A percentile compares a stretch with the other conserved stretches of the same genome.
phyloP scores from a whole-genome alignment of 192 early-diverging fungal genomes.

The Phycomyces nitens region DNA sequence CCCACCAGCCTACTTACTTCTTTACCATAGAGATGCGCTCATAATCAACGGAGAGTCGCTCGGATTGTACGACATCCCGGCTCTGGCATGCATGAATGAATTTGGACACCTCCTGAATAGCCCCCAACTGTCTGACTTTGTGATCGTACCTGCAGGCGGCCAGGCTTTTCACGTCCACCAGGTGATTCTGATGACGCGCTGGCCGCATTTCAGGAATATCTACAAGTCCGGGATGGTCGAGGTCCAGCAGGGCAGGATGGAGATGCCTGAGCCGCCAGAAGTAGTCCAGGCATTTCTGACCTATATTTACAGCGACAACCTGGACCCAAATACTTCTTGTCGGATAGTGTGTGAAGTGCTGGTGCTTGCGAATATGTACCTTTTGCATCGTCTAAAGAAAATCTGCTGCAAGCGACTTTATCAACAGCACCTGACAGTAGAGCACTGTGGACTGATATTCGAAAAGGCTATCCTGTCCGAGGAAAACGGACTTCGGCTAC shows the following conservation, averaged over 20 bases:
- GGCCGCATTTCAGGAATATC: slow-evolving; percentile 57
- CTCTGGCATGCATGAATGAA: slow-evolving; percentile 33
- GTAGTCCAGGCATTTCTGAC: slow-evolving; percentile 50
- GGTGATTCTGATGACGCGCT: slow-evolving; percentile 54
- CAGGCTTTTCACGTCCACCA: slow-evolving; percentile 55
- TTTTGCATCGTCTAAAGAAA: slow-evolving; percentile 54
- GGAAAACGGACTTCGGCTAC: slow-evolving; percentile 48
- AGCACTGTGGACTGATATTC: slow-evolving; percentile 49
- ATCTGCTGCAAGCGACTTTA: slow-evolving; percentile 50
- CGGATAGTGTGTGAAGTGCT: slow-evolving; percentile 49
- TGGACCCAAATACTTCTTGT: slow-evolving; percentile 37
- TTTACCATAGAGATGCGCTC: slow-evolving; percentile 42
- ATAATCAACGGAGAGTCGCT: slow-evolving; percentile 51
- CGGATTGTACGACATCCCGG: slow-evolving; percentile 53
- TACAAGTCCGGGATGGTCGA: slow-evolving; percentile 60
- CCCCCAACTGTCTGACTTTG: slow-evolving; percentile 57
- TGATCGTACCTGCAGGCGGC: slow-evolving; percentile 38
- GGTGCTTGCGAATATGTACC: slow-evolving; percentile 58
- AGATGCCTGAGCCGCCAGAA: slow-evolving; percentile 49
- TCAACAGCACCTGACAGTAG: slow-evolving; percentile 40
- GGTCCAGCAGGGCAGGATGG: slow-evolving; percentile 41
- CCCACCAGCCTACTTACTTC: neutral
- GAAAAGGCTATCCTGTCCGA: slow-evolving; percentile 46
- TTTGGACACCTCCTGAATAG: slow-evolving; percentile 48
- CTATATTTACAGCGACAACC: slow-evolving; percentile 55